Conservation (phyloP, 345 rosid species). For the Salix viminalis region DNA sequence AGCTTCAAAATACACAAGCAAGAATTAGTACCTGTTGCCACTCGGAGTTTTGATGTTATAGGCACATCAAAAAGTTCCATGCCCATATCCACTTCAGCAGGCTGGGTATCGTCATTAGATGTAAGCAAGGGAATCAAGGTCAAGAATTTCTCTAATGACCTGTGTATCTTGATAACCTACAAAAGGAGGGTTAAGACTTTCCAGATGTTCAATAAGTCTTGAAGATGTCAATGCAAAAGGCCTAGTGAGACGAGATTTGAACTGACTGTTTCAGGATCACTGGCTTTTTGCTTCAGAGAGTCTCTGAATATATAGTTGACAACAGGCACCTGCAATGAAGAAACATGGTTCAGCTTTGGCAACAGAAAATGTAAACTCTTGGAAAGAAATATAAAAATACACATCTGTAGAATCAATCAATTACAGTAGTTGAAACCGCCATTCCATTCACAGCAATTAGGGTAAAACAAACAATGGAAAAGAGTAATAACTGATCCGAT, state of each 20-base stretch:
- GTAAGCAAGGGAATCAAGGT: constrained; percentile 56
- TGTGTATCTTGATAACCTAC: constrained; percentile 69
- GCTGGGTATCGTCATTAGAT: constrained; percentile 33
- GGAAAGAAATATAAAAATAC: background rate
- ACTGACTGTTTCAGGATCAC: constrained; percentile 75
- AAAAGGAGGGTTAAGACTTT: constrained; percentile 12
- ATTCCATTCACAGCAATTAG: background rate
- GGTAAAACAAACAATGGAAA: background rate
- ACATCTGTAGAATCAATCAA: background rate
- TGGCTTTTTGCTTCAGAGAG: constrained; percentile 78
- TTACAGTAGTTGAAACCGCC: background rate
- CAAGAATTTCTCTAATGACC: constrained; percentile 48
- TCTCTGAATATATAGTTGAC: constrained; percentile 66
- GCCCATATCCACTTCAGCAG: constrained; percentile 44
- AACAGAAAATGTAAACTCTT: background rate
- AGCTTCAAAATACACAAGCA: constrained; percentile 1
- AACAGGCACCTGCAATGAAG: constrained; percentile 47
- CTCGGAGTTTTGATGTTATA: constrained; percentile 51
- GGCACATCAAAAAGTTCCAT: constrained; percentile 45
- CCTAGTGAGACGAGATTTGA: background rate
- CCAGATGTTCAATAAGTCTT: background rate
- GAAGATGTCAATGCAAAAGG: background rate
- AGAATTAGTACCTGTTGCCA: constrained; percentile 51
- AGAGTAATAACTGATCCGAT: background rate
- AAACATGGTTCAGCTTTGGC: constrained; percentile 11